These are phyloP conservation scores for Apophysomyces sp. DNA, from an alignment of 371 early-diverging fungal species.

Conservation along the genomic window DNA sequence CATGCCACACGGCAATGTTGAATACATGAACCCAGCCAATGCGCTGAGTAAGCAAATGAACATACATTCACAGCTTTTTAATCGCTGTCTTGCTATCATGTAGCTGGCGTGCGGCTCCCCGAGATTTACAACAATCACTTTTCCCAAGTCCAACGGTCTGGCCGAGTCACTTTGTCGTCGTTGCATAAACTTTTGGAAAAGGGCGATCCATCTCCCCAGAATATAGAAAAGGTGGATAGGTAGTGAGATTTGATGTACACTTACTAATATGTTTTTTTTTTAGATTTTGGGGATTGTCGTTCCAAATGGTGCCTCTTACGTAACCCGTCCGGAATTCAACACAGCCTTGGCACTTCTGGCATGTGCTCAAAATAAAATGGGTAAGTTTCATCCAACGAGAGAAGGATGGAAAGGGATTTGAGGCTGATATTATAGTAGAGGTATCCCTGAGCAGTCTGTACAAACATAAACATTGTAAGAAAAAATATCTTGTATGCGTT, in stretches of 20 bases:
- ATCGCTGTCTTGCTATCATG: neutral
- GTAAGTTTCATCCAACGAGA: slow-evolving; percentile 22
- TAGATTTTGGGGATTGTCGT: slow-evolving; percentile 43
- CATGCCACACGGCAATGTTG: neutral
- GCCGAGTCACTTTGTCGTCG: slow-evolving; percentile 42
- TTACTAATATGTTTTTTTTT: neutral
- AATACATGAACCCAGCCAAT: neutral
- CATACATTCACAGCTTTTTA: neutral
- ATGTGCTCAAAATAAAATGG: slow-evolving; percentile 79
- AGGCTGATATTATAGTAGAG: neutral
- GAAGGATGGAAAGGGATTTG: neutral
- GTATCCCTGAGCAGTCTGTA: neutral
- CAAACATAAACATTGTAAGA: neutral
- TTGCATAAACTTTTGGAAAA: slow-evolving; percentile 21
- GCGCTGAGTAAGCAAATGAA: neutral
- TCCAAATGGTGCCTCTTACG: slow-evolving; percentile 47
- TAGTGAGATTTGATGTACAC: neutral
- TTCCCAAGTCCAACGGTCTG: slow-evolving; percentile 40
- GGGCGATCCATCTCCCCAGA: slow-evolving; percentile 13
- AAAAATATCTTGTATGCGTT: neutral
- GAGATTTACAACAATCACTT: slow-evolving; percentile 49
- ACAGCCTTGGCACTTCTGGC: slow-evolving; percentile 68
- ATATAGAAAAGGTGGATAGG: slow-evolving; percentile 35
- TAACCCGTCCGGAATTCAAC: slow-evolving; percentile 69
- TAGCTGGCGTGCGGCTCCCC: slow-evolving; percentile 48